Conservation (phyloP, 306 rosid genomes). For the Citrullus mucosospermus region DNA sequence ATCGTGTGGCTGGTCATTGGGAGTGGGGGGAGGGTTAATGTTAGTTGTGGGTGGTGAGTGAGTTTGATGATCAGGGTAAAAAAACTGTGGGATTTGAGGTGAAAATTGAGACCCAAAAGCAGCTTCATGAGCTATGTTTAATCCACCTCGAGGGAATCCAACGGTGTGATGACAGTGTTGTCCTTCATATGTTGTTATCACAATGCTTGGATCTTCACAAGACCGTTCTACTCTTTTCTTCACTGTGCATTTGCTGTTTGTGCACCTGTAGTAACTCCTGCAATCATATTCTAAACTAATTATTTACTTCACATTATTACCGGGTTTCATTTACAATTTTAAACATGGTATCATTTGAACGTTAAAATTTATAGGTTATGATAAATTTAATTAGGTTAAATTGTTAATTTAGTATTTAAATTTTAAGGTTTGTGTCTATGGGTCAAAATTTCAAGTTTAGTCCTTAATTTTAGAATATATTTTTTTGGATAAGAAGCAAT, state of each 20-base stretch:
- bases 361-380: too few species aligned
- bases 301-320: too few species aligned
- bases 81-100: slow-evolving; percentile 38
- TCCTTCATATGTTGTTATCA: slow-evolving; percentile 92
- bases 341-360: too few species aligned
- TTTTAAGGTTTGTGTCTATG: too few species aligned
- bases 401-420: too few species aligned
- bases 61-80: slow-evolving; percentile 24
- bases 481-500: too few species aligned
- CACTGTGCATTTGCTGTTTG: slow-evolving; percentile 92
- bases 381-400: too few species aligned
- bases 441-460: too few species aligned
- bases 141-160: slow-evolving; percentile 59
- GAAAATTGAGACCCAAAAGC: slow-evolving; percentile 21
- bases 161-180: slow-evolving; percentile 86
- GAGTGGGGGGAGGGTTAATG: not conserved
- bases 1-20: slow-evolving; percentile 9
- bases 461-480: too few species aligned
- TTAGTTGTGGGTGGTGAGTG: slow-evolving; percentile 18
- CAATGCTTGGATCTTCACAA: slow-evolving; percentile 61
- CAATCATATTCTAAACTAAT: not conserved
- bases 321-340: not conserved
- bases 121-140: slow-evolving; percentile 25
- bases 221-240: slow-evolving; percentile 97
- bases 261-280: slow-evolving; percentile 95